Evolutionary conservation across 345 rosid species (phyloP), one percentile per base, ranked within the genome.

Genomic region (Populus pruinosa): DNA sequence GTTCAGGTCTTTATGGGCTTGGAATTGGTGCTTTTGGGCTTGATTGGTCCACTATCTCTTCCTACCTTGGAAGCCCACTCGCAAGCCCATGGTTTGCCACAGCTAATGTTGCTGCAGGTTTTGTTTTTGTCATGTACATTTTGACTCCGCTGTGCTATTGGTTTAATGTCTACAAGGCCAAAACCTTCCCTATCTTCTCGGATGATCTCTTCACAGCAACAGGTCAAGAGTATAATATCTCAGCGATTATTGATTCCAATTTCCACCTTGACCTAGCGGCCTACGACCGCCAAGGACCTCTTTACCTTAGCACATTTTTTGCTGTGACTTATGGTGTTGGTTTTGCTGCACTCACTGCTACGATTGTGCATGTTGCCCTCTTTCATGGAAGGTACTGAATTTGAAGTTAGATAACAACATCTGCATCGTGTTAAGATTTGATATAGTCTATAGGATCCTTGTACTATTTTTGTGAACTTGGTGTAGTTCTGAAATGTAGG

Each of bases 31-130:
- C 94, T 5, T 23, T 96, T 4, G 99, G 97, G 9, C 69, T 96
- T 10, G 98, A 96, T 78, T 93, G 98, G 98, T 91, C 99, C 82
- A 88, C 97, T 55, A 96, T 91, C 79, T 96, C 98, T 2, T 83
- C 99, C 50, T 93, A 93, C 86, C 94, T 96, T 7, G 99, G 98
- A 64, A 96, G 99, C 86, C 99, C 98, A 47, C 92, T 96, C 8
- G 99, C 99, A 36, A 96, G 99, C 87, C 99, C 99, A 53, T 96
- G 99, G 98, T 96, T 94, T 67, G 99, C 99, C 73, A 94, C 99
- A 0, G 98, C 98, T 36, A 96, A 96, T 62, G 97, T 96, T 5
- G 99, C 95, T 4, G 92, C 74, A 2, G 99, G 99, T 29, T 93
- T 83, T 61, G 77, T 91, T 7, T 16, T 91, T 2, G 77, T 90